A percentile compares a stretch with the other conserved stretches of the same genome.
Evolutionary conservation across 2,329 filamentous ascomycete species (phyloP).

Genomic region (Mycosphaerelloides madeirae): DNA sequence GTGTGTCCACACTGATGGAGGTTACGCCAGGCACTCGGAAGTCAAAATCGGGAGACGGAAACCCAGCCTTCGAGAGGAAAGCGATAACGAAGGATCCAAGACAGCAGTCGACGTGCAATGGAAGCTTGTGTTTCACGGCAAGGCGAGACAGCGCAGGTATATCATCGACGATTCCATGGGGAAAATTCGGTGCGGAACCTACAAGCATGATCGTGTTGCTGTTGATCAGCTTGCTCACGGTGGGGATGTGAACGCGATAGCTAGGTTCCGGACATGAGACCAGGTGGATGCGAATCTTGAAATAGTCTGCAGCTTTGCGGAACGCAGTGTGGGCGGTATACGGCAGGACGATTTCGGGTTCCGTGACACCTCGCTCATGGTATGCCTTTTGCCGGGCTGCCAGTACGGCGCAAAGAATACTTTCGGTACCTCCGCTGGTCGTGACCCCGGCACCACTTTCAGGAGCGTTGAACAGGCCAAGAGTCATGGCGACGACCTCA

Average conservation of each 20-base stretch:
- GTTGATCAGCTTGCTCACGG: slow-evolving; percentile 82
- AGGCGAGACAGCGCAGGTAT: slow-evolving; percentile 80
- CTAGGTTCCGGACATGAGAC: slow-evolving; percentile 79
- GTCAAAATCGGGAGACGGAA: slow-evolving; percentile 82
- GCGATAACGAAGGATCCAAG: slow-evolving; percentile 92
- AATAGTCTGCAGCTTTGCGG: slow-evolving; percentile 90
- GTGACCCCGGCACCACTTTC: slow-evolving; percentile 80
- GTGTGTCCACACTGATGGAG: slow-evolving; percentile 92
- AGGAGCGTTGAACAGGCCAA: slow-evolving; percentile 75
- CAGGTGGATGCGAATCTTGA: slow-evolving; percentile 89
- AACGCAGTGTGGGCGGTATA: slow-evolving; percentile 95
- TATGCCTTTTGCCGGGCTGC: slow-evolving; percentile 86
- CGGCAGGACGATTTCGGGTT: slow-evolving; percentile 96
- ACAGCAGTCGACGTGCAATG: slow-evolving; percentile 95
- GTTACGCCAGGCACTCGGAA: slow-evolving; percentile 93
- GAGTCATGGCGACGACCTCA: slow-evolving; percentile 91
- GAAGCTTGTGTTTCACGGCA: slow-evolving; percentile 71
- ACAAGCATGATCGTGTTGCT: slow-evolving; percentile 90
- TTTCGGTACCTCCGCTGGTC: slow-evolving; percentile 91
- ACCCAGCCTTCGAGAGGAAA: slow-evolving; percentile 88
- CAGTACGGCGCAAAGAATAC: slow-evolving; percentile 91
- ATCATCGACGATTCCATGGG: slow-evolving; percentile 96
- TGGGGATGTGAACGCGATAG: slow-evolving; percentile 76
- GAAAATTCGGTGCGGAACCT: slow-evolving; percentile 94
- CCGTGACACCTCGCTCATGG: slow-evolving; percentile 76